Evolutionary conservation across 2,329 filamentous ascomycete genomes (phyloP), one percentile per base, ranked within the genome.

Genomic region (Cryphonectria japonica): DNA sequence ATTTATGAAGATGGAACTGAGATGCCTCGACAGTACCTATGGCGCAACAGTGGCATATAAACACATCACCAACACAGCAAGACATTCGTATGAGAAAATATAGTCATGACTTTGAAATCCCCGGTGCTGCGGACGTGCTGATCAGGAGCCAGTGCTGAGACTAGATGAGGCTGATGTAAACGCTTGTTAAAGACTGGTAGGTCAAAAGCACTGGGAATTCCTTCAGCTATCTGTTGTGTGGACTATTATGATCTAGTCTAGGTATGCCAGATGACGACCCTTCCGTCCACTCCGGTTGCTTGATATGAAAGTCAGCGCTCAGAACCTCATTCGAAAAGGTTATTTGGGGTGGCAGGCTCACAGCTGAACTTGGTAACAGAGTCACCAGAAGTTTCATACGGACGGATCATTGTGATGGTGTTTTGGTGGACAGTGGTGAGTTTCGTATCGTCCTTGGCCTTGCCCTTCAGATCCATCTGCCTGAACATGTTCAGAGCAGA

Each of bases 381-480:
- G 63, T 87, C 88, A 43, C 88, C 89, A 59, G 85, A 85, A 69
- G 87, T 87, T 77, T 94, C 89, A 79, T 92, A 98, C 29, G 89
- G 86, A 60, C 96, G 89, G 66, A 99, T 85, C 2, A 91, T 97
- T 78, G 89, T 94, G 79, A 99, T 93, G 37, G 95, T 97, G 83
- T 99, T 99, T 81, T 99, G 96, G 82, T 99, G 96, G 63, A 96
- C 90, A 14, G 96, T 98, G 84, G 94, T 96, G 76, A 99, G 86
- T 84, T 97, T 93, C 4, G 95, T 98, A 80, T 98, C 95, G 78
- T 97, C 94, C 79, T 93, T 93, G 69, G 87, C 85, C 83, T 97
- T 97, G 73, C 96, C 96, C 87, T 96, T 97, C 75, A 99, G 87
- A 82, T 99, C 96, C 96, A 99, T 98, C 85, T 98, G 95, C 78